Conservation (phyloP, 1,284 basidiomycete genomes). For the Termitomyces sp. region DNA sequence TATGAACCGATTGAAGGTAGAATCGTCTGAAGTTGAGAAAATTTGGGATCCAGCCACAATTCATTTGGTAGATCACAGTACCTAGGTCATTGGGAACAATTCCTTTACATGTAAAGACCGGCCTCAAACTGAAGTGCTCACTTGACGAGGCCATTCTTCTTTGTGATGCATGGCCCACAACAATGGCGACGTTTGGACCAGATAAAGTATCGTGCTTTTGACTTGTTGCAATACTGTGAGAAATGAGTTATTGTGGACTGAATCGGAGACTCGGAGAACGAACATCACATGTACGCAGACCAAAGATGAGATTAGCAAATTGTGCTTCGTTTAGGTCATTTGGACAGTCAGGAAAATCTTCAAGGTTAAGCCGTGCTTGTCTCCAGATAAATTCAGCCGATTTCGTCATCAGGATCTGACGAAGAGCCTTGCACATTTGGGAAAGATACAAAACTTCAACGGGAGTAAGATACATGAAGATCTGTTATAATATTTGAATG, state of each 20-base stretch:
- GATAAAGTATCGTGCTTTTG: neutral
- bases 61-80: neutral
- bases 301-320: constrained; percentile 23
- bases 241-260: neutral
- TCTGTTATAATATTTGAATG: constrained; percentile 13
- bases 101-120: neutral
- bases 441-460: constrained; percentile 27
- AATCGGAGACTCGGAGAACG: neutral
- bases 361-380: constrained; percentile 16
- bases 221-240: constrained; percentile 3
- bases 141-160: neutral
- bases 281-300: constrained; percentile 24
- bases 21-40: neutral
- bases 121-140: neutral
- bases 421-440: constrained; percentile 23
- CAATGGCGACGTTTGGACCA: constrained; percentile 4
- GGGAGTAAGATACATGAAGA: constrained; percentile 24
- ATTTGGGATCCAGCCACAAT: neutral
- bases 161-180: constrained; percentile 2
- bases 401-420: constrained; percentile 21
- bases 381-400: constrained; percentile 22
- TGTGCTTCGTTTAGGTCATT: constrained; percentile 23
- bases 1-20: neutral
- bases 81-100: neutral
- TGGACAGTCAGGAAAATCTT: constrained; percentile 23